Percentiles rank a stretch among this genome's conserved stretches.
Evolutionary conservation across 2,329 filamentous ascomycete genomes (phyloP).

Genomic region (Fusarium sublunatum): DNA sequence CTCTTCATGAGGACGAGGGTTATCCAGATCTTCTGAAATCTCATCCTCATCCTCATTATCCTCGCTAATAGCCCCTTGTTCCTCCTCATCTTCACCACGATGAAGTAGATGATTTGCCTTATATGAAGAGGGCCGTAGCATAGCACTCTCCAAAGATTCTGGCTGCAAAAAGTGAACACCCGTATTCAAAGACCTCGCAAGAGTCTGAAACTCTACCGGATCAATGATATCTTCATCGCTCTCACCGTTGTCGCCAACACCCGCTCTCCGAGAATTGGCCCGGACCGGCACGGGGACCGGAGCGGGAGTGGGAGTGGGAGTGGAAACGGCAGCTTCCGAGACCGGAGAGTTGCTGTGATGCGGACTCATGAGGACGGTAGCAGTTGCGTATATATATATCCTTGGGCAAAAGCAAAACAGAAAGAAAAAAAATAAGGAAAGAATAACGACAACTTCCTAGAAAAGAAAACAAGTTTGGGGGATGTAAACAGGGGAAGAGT

Average conservation of each 20-base stretch:
- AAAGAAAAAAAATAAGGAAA: background rate
- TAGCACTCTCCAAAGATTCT: conserved; percentile 54
- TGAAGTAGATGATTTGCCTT: conserved; percentile 36
- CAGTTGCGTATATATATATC: background rate
- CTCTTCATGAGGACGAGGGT: conserved; percentile 36
- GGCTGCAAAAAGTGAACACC: conserved; percentile 55
- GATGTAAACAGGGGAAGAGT: conserved; percentile 1
- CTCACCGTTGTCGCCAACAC: conserved; percentile 8
- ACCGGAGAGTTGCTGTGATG: conserved; percentile 9
- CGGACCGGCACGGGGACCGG: conserved; percentile 41
- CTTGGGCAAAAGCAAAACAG: background rate
- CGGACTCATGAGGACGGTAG: conserved; percentile 19
- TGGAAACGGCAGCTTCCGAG: conserved; percentile 7
- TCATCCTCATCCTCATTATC: conserved; percentile 27
- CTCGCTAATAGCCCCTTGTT: conserved; percentile 12
- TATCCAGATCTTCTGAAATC: conserved; percentile 13
- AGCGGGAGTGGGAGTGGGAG: conserved; percentile 15
- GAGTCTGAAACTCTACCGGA: conserved; percentile 39
- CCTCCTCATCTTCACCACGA: conserved; percentile 14
- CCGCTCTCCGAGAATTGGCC: conserved; percentile 17
- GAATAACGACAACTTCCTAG: conserved; percentile 1
- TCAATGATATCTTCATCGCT: conserved; percentile 34
- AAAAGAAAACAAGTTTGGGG: conserved; percentile 23
- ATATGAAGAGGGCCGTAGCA: conserved; percentile 49
- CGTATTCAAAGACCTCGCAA: conserved; percentile 56